Evolutionary conservation across 305 asterid genomes (phyloP), one percentile per base, ranked within the genome.

Genomic region (Coffea humblotiana): DNA sequence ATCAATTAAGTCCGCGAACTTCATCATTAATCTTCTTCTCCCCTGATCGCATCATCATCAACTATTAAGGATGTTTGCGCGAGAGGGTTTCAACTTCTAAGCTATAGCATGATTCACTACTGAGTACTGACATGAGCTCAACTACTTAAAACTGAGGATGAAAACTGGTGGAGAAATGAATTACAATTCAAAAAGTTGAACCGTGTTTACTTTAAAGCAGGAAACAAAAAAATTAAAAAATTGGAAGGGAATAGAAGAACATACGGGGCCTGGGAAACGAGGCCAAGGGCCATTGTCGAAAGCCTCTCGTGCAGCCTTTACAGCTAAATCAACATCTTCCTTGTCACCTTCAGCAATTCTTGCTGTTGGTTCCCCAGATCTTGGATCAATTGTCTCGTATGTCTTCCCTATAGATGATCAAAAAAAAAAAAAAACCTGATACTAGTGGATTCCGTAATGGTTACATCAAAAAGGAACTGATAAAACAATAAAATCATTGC

Each of bases 241-340:
- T 3, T 13, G 45, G 32, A 19, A 2, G 40, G 43, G 43, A 40
- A 40, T 40, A 5, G 3, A 8, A 63, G 67, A 35, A 25, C 85
- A 45, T 87, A 89, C 92, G 2, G 51, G 5, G 67, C 89, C 88
- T 0, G 92, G 27, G 27, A 87, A 58, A 15, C 90, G 87, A 77
- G 92, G 90, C 92, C 92, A 89, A 4, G 90, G 87, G 7, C 92
- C 92, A 23, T 75, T 21, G 77, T 89, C 89, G 14, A 89, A 89
- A 11, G 92, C 92, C 23, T 84, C 79, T 47, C 90, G 89, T 56
- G 92, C 90, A 0, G 92, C 92, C 49, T 77, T 72, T 14, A 87
- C 90, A 23, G 90, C 92, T 72, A 83, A 78, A 65, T 87, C 85
- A 35, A 89, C 74, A 66, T 87, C 90, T 21, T 80, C 88, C 60